Base-by-base conservation (phyloP, 176 grass and related monocot genomes). In the Tillandsia fasciculata region DNA sequence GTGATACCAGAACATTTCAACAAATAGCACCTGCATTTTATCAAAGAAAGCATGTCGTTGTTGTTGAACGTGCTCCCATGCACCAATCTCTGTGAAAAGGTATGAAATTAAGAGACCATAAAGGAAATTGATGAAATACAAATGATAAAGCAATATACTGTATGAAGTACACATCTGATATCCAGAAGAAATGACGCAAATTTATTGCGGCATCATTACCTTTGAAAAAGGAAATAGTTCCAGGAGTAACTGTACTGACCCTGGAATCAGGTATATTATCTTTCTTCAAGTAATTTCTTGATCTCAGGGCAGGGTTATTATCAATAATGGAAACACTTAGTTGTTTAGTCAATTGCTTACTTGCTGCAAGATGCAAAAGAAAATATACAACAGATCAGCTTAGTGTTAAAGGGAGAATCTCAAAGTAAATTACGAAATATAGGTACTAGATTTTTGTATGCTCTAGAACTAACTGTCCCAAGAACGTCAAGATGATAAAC, bases 31-130 rank as follows among this genome's bases (percentile, higher is more conserved):
- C 89, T 99, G 94, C 84, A 99, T 99, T 86, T 90, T 83, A 66
- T 80, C 75, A 70, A 99, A 99, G 85, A 93, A 92, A 65, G 89
- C 82, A 53, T 99, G 94, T 63, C 94, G 87, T 85, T 99, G 94
- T 26, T 90, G 75, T 84, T 86, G 77, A 84, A 99, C 75, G 91
- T 93, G 82, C 66, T 99, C 84, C 94, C 89, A 99, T 9, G 89
- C 87, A 15, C 94, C 94, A 80, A 99, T 75, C 42, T 93, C 90
- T 99, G 77, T 33, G 17, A 73, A 52, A 53, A 79, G 71, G 28
- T 33, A 80, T 10, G 8, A 10, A 50, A 61, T 56, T 5, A 20
- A 59, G 14, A 59, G 11, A 15, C 22, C 14, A 59, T 6, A 17
- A 14, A 59, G 0, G 8, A 7, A 17, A 59, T 14, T 59, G 54